Conservation (phyloP, 768 basidiomycete species). For the Dendrothele bispora region DNA sequence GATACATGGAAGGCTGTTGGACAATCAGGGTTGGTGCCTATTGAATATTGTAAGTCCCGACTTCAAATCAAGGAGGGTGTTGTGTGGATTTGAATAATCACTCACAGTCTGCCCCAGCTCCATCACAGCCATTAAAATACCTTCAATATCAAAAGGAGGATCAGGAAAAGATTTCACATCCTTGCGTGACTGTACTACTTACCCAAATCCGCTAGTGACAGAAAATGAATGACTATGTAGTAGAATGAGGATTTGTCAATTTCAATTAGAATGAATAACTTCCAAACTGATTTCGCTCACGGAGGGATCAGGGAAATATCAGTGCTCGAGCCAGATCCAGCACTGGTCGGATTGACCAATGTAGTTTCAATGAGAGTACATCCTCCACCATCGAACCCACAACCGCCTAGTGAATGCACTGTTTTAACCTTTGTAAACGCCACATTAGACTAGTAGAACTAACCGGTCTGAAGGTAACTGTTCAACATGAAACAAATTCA, state of each 20-base stretch:
- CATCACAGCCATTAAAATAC: constrained; percentile 26
- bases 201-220: constrained; percentile 32
- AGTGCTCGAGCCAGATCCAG: constrained; percentile 33
- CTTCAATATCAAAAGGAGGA: constrained; percentile 4
- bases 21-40: constrained; percentile 28
- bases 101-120: constrained; percentile 25
- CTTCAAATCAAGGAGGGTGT: no score
- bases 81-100: no score
- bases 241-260: no score
- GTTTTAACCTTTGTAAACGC: no score
- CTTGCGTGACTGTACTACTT: not conserved
- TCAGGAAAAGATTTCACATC: not conserved
- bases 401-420: constrained; percentile 22
- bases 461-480: constrained; percentile 8
- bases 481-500: no score
- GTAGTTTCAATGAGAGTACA: constrained; percentile 33
- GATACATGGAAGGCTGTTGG: constrained; percentile 29
- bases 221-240: constrained; percentile 30
- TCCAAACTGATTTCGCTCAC: no score
- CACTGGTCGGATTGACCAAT: constrained; percentile 26
- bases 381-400: constrained; percentile 33
- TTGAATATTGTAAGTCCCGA: not conserved
- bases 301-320: constrained; percentile 33
- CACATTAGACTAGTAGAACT: no score
- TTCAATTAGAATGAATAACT: no score